Evolutionary conservation across 2,329 filamentous ascomycete species (phyloP), one percentile per base, ranked within the genome.

Genomic region (Ceratocystis alfenasii): DNA sequence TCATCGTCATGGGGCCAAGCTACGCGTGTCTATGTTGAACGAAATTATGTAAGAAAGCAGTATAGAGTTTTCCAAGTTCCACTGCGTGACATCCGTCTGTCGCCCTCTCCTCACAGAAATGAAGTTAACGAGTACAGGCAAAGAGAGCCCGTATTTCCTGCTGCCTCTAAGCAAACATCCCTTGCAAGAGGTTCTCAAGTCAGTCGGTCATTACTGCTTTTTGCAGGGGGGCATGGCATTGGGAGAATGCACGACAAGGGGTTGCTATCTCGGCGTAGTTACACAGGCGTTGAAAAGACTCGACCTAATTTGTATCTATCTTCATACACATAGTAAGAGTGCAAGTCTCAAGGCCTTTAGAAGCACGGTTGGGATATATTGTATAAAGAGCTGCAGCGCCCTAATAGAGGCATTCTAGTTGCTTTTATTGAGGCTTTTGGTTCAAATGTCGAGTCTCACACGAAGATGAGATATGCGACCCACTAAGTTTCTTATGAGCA

Each of bases 1-100:
- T 25, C 30, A n/a, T 36, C 17, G 28, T 59, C 55, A 59, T 36
- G 25, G 30, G 55, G 17, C 55, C 55, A 59, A 59, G 55, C 55
- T 36, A 33, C 55, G 15, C 55, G 30, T 59, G 55, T 33, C 55
- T 5, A 59, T 17, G 28, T 59, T 28, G 17, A 25, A n/a, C 22
- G 48, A 41, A 15, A 15, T 20, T 53, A 15, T 53, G 22, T 7
- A 53, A 41, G 36, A 41, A 41, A 4, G 10, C 48, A 25, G 22
- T 4, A 53, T 53, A 53, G 48, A 53, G 48, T 28, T 53, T 22
- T 10, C 48, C 48, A 53, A 53, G 48, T 53, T 25, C 7, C 22
- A 25, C 48, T 53, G 48, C 48, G 20, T 28, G 48, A 28, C 48
- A 25, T 41, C 36, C 36, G 10, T 3, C 36, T 41, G 10, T 15